Evolutionary conservation across 768 basidiomycete genomes (phyloP).

Genomic region (Lyophyllum atratum): DNA sequence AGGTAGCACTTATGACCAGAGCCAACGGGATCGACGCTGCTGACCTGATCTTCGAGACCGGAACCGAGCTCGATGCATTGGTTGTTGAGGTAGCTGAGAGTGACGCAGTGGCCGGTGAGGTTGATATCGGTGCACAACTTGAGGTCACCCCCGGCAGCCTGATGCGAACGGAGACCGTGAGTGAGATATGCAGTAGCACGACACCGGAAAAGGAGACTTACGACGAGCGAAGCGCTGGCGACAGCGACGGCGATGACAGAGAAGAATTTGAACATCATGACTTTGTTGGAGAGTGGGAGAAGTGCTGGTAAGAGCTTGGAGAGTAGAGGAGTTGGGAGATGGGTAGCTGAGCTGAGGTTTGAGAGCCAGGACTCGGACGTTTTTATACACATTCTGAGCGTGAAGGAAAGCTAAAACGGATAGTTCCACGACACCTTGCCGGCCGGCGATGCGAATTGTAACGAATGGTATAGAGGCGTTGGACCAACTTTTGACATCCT

Average conservation of each 20-base stretch:
- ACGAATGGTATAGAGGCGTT: no score
- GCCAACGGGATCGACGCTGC: constrained; percentile 10
- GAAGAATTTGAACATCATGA: constrained; percentile 1
- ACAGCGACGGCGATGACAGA: neutral
- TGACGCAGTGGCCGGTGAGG: constrained; percentile 10
- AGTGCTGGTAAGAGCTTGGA: neutral
- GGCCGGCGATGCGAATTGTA: no score
- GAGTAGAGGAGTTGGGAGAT: neutral
- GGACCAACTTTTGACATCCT: neutral
- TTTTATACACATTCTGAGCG: neutral
- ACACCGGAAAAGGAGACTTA: neutral
- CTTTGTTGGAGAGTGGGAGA: no score
- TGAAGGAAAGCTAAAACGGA: no score
- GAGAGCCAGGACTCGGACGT: neutral
- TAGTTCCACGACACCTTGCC: no score
- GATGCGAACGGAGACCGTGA: neutral
- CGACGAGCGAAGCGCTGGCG: constrained; percentile 3
- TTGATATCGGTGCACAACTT: constrained; percentile 9
- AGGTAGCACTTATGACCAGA: constrained; percentile 10
- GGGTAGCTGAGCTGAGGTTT: neutral
- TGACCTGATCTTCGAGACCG: constrained; percentile 8
- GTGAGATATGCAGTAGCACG: neutral
- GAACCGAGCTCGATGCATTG: constrained; percentile 8
- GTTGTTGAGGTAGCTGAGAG: constrained; percentile 11
- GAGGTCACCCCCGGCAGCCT: constrained; percentile 13